phyloP scores from a whole-genome alignment of 768 basidiomycete genomes.

The Boletus bicolor region DNA sequence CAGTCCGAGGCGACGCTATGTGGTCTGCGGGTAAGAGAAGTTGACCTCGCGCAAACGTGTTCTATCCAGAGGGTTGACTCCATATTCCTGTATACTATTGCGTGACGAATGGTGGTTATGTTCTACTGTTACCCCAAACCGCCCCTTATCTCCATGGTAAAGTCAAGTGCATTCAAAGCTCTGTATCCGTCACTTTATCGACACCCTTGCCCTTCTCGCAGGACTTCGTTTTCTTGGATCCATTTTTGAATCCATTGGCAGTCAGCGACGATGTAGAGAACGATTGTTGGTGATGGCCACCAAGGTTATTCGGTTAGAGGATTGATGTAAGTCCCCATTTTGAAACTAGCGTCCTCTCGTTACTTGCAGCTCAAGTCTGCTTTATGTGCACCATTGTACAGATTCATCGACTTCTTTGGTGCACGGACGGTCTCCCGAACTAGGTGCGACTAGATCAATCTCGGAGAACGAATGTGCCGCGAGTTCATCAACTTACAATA shows the following conservation, averaged over 20 bases:
- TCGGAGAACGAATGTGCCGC: not conserved
- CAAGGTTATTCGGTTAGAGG: not conserved
- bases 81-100: not conserved
- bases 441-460: not conserved
- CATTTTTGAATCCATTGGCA: not conserved
- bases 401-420: not conserved
- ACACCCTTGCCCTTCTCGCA: not conserved
- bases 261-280: not conserved
- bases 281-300: not conserved
- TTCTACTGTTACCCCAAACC: not conserved
- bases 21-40: not conserved
- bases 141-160: slow-evolving; percentile 1
- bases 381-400: not conserved
- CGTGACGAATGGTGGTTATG: not conserved
- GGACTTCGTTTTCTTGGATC: not conserved
- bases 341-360: not conserved
- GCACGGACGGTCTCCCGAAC: not conserved
- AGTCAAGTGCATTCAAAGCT: not conserved
- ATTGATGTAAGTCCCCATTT: not conserved
- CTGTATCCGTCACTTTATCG: not conserved
- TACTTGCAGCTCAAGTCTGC: not conserved
- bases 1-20: slow-evolving; percentile 7
- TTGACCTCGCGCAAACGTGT: slow-evolving; percentile 1
- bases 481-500: not conserved
- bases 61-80: not conserved